These are phyloP conservation scores for Chaetomiaceae sp. DNA, from an alignment of 2,329 filamentous ascomycete genomes.

Conservation along the genomic window DNA sequence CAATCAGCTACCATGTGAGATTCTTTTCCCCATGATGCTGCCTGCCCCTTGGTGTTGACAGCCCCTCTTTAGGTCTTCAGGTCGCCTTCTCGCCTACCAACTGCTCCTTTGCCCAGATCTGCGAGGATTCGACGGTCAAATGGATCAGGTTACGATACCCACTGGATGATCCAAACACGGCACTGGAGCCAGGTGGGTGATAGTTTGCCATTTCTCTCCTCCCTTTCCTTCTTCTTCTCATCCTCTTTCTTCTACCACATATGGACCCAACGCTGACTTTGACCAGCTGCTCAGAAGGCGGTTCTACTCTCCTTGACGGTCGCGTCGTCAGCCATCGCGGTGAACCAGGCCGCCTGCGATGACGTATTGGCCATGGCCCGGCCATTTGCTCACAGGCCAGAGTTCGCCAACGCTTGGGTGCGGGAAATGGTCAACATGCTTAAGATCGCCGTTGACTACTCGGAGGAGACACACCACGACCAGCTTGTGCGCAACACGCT, in stretches of 20 bases:
- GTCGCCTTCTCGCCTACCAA: slow-evolving; percentile 58
- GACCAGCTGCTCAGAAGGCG: slow-evolving; percentile 49
- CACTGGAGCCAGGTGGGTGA: slow-evolving; percentile 46
- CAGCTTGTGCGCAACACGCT: slow-evolving; percentile 67
- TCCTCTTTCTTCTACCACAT: neutral
- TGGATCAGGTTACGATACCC: slow-evolving; percentile 55
- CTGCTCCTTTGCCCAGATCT: slow-evolving; percentile 55
- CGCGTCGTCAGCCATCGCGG: slow-evolving; percentile 43
- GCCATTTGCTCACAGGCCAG: slow-evolving; percentile 43
- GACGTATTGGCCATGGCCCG: slow-evolving; percentile 68
- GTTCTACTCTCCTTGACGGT: slow-evolving; percentile 59
- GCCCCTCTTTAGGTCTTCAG: slow-evolving; percentile 45
- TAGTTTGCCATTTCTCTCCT: neutral
- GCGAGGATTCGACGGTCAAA: slow-evolving; percentile 54
- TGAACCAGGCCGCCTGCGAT: slow-evolving; percentile 54
- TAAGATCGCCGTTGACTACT: slow-evolving; percentile 75
- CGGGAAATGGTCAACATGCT: slow-evolving; percentile 65
- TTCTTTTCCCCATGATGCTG: neutral
- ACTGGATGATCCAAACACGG: slow-evolving; percentile 44
- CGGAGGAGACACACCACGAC: slow-evolving; percentile 68
- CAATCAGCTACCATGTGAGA: slow-evolving; percentile 60
- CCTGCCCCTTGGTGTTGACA: slow-evolving; percentile 14
- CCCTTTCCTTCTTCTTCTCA: too few species aligned
- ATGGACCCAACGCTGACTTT: neutral
- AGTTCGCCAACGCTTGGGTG: slow-evolving; percentile 59